A percentile compares a stretch with the other conserved stretches of the same genome.
phyloP scores from a whole-genome alignment of 2,329 filamentous ascomycete species.

The Pseudogymnoascus sp. region DNA sequence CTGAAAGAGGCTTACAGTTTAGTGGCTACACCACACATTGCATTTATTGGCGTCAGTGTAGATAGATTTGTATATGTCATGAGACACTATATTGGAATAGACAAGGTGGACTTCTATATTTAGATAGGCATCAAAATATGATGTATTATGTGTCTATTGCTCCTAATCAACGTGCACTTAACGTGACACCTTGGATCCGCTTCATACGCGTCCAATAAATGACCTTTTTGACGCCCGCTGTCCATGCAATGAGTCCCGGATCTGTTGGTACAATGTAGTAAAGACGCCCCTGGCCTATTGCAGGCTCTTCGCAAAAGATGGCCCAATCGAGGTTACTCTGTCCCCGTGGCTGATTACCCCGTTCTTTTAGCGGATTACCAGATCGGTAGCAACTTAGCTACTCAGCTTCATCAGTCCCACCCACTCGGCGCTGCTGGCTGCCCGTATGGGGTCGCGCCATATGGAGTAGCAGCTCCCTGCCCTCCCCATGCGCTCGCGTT shows the following conservation, averaged over 20 bases:
- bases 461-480: conserved; percentile 45
- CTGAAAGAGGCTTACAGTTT: background rate
- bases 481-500: conserved; percentile 58
- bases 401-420: conserved; percentile 18
- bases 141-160: background rate
- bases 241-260: background rate
- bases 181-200: background rate
- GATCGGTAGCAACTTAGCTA: background rate
- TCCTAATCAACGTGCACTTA: background rate
- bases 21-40: conserved; percentile 1
- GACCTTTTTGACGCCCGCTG: conserved; percentile 6
- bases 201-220: background rate
- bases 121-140: background rate
- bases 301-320: background rate
- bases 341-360: background rate
- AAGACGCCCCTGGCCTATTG: background rate
- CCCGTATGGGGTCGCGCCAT: conserved; percentile 55
- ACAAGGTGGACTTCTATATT: background rate
- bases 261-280: background rate
- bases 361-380: background rate
- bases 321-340: background rate
- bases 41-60: background rate
- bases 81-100: background rate
- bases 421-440: conserved; percentile 24
- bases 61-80: background rate